Evolutionary conservation across 2,329 filamentous ascomycete genomes (phyloP).

Genomic region (Hirsutella minnesotensis): DNA sequence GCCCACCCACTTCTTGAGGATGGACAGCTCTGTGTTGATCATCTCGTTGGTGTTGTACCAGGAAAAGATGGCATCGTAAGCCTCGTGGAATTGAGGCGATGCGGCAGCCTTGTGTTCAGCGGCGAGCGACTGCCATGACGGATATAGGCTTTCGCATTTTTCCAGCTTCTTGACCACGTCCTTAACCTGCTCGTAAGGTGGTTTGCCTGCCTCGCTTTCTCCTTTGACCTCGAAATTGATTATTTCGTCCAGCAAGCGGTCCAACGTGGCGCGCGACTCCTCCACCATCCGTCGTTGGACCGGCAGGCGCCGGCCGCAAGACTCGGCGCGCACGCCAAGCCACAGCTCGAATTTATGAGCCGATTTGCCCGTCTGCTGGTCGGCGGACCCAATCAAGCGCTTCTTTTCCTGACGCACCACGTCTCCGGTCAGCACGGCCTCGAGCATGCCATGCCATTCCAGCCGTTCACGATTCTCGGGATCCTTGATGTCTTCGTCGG

Average conservation of each 20-base stretch:
- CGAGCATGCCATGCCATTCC: conserved; percentile 97
- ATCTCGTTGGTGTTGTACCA: conserved; percentile 97
- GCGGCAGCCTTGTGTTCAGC: conserved; percentile 63
- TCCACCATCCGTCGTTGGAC: conserved; percentile 83
- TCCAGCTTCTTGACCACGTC: conserved; percentile 87
- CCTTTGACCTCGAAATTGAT: conserved; percentile 91
- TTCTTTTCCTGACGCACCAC: conserved; percentile 98
- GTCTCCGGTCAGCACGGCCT: conserved; percentile 88
- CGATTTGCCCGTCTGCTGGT: conserved; percentile 43
- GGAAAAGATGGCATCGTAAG: conserved; percentile 78
- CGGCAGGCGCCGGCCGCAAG: conserved; percentile 71
- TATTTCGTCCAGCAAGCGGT: conserved; percentile 72
- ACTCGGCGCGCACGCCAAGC: conserved; percentile 74
- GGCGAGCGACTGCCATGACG: conserved; percentile 65
- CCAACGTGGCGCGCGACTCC: conserved; percentile 63
- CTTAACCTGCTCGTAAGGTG: conserved; percentile 76
- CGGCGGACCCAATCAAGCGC: conserved; percentile 68
- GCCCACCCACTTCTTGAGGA: conserved; percentile 91
- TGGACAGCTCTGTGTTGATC: conserved; percentile 87
- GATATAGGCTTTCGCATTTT: conserved; percentile 74
- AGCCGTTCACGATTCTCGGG: conserved; percentile 79
- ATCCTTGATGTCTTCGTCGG: conserved; percentile 79
- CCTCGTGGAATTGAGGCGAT: conserved; percentile 66
- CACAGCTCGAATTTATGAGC: conserved; percentile 74
- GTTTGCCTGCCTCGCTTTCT: conserved; percentile 80